These are phyloP conservation scores for Populus pruinosa DNA, from an alignment of 345 rosid genomes.

Conservation along the genomic window DNA sequence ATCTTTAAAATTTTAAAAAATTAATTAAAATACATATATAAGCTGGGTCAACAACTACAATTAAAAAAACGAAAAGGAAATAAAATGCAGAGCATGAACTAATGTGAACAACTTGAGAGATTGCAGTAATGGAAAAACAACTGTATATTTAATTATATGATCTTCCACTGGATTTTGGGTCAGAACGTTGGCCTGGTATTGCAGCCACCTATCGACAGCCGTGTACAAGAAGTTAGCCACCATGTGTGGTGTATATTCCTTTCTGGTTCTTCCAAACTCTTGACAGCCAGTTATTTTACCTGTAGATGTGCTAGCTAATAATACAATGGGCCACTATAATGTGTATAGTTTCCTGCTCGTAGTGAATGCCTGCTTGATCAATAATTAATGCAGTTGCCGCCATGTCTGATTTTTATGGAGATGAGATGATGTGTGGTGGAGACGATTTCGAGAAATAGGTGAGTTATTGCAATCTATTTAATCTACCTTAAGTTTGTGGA, in stretches of 20 bases:
- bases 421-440: background rate
- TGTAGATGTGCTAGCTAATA: background rate
- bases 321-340: background rate
- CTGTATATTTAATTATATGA: too few species aligned
- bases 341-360: background rate
- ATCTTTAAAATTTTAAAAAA: too few species aligned
- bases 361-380: conserved; percentile 1
- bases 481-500: background rate
- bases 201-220: conserved; percentile 8
- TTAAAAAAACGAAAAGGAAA: too few species aligned
- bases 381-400: background rate
- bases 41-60: fast-evolving
- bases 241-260: conserved; percentile 6
- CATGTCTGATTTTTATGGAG: background rate
- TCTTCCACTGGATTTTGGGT: background rate
- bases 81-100: too few species aligned
- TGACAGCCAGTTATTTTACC: background rate
- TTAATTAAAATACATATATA: fast-evolving
- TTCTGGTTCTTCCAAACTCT: background rate
- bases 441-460: background rate
- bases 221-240: background rate
- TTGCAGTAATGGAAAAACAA: too few species aligned
- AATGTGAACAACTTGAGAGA: too few species aligned
- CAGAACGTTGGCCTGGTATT: background rate
- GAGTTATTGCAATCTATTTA: background rate